Base-by-base conservation (phyloP, 2,329 filamentous ascomycete species). In the Bipolaris zeicola region DNA sequence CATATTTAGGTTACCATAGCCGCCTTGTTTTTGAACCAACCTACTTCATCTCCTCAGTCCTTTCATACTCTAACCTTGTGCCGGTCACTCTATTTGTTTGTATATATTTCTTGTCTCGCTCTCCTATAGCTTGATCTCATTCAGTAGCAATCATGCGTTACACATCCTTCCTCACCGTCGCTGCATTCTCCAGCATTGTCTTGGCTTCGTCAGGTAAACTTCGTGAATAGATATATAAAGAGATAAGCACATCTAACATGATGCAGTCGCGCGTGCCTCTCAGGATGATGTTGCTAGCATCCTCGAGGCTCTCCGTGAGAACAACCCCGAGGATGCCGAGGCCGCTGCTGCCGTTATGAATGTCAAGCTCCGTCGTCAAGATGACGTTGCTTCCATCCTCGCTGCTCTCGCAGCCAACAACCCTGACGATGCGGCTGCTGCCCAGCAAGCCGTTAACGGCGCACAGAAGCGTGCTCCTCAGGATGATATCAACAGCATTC, bases 301-400 rank as follows among this genome's bases (percentile, higher is more conserved):
- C 44, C 66, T 72, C 44, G 65, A 66, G 20, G 68, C 69, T 20
- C 65, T 73, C 43, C 62, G 63, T 31, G 61, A 58, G 41, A 69
- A 71, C 62, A 70, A 67, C 55, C 67, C 69, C 10, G 63, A 68
- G 28, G 68, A 70, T 18, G 65, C 68, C 36, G 63, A 66, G 18
- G 66, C 66, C 28, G 65, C 65, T 2, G 68, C 66, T 2, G 34
- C 68, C 6, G 58, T 59, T 58, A 65, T 69, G 66, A 64, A 65
- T 33, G 57, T 69, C 53, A 70, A 69, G 57, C 66, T 69, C 11
- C 62, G 65, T 26, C 58, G 55, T 22, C 64, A 70, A 39, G 52
- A 63, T 50, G 66, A 70, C 34, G 20, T 70, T 13, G 43, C 44
- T 36, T 59, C 55, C 36, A 68, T 70, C 42, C 52, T 69, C 20